phyloP scores from a whole-genome alignment of 2,329 filamentous ascomycete species.

The Chaetoscypha palmicola region DNA sequence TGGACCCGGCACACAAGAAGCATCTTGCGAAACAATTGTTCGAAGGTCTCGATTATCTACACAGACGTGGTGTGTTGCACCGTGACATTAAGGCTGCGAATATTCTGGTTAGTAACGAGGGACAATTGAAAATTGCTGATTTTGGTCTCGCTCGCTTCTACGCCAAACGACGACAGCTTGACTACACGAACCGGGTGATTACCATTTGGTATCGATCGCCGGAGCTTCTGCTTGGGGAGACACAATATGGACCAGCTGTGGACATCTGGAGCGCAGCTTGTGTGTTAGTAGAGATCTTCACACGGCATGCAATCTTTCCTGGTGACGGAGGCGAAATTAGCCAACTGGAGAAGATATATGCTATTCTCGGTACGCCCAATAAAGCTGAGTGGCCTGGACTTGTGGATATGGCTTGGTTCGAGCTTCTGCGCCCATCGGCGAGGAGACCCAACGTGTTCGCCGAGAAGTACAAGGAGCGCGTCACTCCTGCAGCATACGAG shows the following conservation, averaged over 20 bases:
- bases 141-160: slow-evolving; percentile 97
- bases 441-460: slow-evolving; percentile 69
- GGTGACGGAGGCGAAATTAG: slow-evolving; percentile 94
- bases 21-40: slow-evolving; percentile 90
- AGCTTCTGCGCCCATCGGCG: slow-evolving; percentile 74
- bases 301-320: slow-evolving; percentile 85
- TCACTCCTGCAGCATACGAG: slow-evolving; percentile 77
- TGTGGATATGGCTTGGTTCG: slow-evolving; percentile 95
- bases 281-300: slow-evolving; percentile 95
- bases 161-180: slow-evolving; percentile 80
- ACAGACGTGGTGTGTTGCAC: slow-evolving; percentile 87
- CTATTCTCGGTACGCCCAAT: slow-evolving; percentile 81
- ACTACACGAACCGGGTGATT: slow-evolving; percentile 98
- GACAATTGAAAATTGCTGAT: slow-evolving; percentile 86
- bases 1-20: slow-evolving; percentile 83
- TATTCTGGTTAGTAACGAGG: slow-evolving; percentile 85
- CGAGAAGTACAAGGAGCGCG: slow-evolving; percentile 69
- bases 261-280: slow-evolving; percentile 98
- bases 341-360: slow-evolving; percentile 95
- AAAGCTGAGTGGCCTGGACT: slow-evolving; percentile 80
- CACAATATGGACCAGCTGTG: slow-evolving; percentile 80
- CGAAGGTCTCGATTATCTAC: slow-evolving; percentile 87
- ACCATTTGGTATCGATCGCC: slow-evolving; percentile 97
- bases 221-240: slow-evolving; percentile 84
- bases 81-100: slow-evolving; percentile 98